Evolutionary conservation across 2,329 filamentous ascomycete species (phyloP), one percentile per base, ranked within the genome.

Genomic region (Samsoniella hepiali): DNA sequence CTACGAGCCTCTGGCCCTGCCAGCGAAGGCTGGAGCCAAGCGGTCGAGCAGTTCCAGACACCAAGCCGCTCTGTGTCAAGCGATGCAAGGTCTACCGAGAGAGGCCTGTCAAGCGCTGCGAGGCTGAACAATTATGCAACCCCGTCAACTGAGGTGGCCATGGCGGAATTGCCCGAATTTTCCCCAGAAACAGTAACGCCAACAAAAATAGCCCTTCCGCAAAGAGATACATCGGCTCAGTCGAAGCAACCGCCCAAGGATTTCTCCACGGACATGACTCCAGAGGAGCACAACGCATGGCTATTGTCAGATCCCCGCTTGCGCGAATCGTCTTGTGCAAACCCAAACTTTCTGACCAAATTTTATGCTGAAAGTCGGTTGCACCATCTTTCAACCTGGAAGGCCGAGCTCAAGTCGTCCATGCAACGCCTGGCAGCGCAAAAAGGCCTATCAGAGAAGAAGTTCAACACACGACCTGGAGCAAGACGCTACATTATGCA

Each of bases 351-450:
- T 65, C 81, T 99, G 1, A 90, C 94, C 67, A 93, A 98, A 66
- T 99, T 91, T 72, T 99, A 98, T 72, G 90, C 92, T 5, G 93
- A 98, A 76, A 98, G 94, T 65, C 89, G 95, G 31, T 81, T 99
- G 27, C 96, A 99, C 75, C 95, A 99, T 72, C 79, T 99, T 0
- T 97, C 94, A 0, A 92, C 91, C 1, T 98, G 95, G 96, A 99
- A 98, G 79, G 91, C 94, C 1, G 91, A 96, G 65, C 78, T 99
- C 4, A 99, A 98, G 75, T 88, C 92, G 0, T 88, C 90, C 69
- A 88, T 99, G 72, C 94, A 97, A 75, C 87, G 84, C 8, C 79
- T 96, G 62, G 88, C 93, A 9, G 84, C 85, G 1, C 90, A 96
- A 68, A 91, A 88, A 70, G 76, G 78, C 0, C 68, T 80, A 65